phyloP scores from a whole-genome alignment of 2,329 filamentous ascomycete species.

The Fusarium brevicatenulatum region DNA sequence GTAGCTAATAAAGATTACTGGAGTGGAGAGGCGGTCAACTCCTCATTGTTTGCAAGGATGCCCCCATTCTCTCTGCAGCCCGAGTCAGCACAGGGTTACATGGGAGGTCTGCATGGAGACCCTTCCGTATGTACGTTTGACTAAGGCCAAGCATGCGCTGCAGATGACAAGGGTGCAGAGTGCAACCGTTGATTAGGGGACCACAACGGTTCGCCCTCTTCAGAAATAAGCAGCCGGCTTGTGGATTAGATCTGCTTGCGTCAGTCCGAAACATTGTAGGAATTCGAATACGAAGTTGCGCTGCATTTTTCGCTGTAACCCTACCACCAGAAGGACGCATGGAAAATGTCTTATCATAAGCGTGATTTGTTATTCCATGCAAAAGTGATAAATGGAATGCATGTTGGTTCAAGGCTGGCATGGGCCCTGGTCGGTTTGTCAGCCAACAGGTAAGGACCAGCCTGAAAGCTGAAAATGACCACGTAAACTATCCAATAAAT shows the following conservation, averaged over 20 bases:
- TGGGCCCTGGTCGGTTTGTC: neutral
- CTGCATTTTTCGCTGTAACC: neutral
- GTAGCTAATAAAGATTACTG: too few species aligned
- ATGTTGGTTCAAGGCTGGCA: neutral
- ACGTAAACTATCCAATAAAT: too few species aligned
- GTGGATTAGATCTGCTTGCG: neutral
- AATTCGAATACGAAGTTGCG: too few species aligned
- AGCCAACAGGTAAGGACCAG: too few species aligned
- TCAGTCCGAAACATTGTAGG: neutral
- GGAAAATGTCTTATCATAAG: neutral
- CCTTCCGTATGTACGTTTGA: neutral
- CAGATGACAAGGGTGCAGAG: neutral
- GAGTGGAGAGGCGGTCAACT: neutral
- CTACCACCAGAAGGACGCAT: neutral
- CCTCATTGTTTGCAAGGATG: neutral
- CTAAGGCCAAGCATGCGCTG: neutral
- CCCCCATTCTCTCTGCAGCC: neutral
- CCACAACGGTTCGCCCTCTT: neutral
- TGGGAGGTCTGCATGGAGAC: too few species aligned
- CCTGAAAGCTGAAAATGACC: too few species aligned
- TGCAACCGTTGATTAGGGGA: neutral
- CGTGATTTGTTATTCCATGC: neutral
- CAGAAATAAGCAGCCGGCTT: neutral
- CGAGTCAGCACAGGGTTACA: neutral
- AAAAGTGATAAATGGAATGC: neutral